Evolutionary conservation across 345 rosid species (phyloP), one percentile per base, ranked within the genome.

Genomic region (Brassica juncea): DNA sequence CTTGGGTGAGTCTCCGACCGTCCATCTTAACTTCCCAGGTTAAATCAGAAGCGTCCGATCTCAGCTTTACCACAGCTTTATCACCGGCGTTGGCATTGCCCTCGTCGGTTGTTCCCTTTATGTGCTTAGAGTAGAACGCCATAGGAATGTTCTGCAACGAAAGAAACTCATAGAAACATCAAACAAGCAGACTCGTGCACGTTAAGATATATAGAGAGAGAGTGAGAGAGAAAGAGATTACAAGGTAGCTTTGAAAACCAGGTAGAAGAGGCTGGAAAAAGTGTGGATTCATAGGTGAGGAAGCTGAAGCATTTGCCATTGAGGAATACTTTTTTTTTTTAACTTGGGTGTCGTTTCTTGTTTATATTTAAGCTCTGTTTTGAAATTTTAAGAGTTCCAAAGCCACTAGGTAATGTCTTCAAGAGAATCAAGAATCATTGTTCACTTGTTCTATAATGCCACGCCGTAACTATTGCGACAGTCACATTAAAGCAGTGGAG

Each of bases 231-330:
- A 23, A 8, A 34, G 42, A 35, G 1, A 19, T 69, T 70, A 77
- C 75, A 2, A 77, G 14, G 30, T 62, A 28, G 70, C 31, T 49
- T 3, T 61, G 55, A 30, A 42, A 68, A 16, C 73, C 80, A 0
- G 74, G 80, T n/a, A 77, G 70, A 32, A 77, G 75, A 49, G 75
- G 80, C 52, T 42, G 8, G 25, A 76, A 59, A 30, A 68, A 76
- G 14, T 59, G 62, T 28, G 68, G 74, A 12, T 12, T 25, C 8
- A 0, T 59, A 3, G 28, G 68, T 23, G 74, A 44, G 23, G 54
- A 49, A 49, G 63, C 21, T 77, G 70, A 3, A 61, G 47, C 39
- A 49, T 49, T 62, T n/a, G 37, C 75, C 80, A 77, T 70, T 31
- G 80, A 23, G 0, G 30, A 32, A 14, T 21, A 47, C 14, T 2